Base-by-base conservation (phyloP, 2,329 filamentous ascomycete species). In the Talaromyces amestolkiae region DNA sequence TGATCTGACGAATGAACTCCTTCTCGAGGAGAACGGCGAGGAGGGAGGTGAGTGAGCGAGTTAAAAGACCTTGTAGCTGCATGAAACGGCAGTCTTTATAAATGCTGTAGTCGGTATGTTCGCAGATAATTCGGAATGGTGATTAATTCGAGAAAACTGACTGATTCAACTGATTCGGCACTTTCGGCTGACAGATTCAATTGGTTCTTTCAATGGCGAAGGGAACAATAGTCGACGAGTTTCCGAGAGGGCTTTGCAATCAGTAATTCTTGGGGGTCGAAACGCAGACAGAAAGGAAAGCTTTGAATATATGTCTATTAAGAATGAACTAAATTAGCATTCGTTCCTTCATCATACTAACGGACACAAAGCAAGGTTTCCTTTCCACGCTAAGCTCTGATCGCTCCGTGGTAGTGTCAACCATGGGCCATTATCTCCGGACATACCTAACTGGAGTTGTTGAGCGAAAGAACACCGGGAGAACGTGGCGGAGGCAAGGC, bases 1-100 rank as follows among this genome's bases (percentile, higher is more conserved):
- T 77, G 67, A 77, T 69, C 61, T 72, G 76, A 71, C 76, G 75
- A 69, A 76, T 67, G 60, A 73, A 70, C 71, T 75, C 74, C 73
- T 71, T 71, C 68, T 75, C 73, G 63, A 72, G 72, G 67, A 75
- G 71, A 27, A 41, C 45, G 67, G 72, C 69, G 69, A 71, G 66
- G 59, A 74, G 73, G 63, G 72, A 65, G 61, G 72, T 67, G 47
- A 70, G 64, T 65, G 67, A 70, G 60, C 70, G 66, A 54, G 68
- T 69, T 58, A 63, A 69, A 63, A 67, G 66, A 65, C 69, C 69
- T 68, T 70, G 73, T 65, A 70, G 59, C 77, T 74, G 73, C 76
- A 78, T 78, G 75, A 43, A 59, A 59, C 37, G 37, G 56, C 22
- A 27, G 22, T 45, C 24, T 53, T n/a, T 53, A 33, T 33, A 7